Evolutionary conservation across 1,284 basidiomycete species (phyloP), one percentile per base, ranked within the genome.

Genomic region (Ganoderma leucocontextum): DNA sequence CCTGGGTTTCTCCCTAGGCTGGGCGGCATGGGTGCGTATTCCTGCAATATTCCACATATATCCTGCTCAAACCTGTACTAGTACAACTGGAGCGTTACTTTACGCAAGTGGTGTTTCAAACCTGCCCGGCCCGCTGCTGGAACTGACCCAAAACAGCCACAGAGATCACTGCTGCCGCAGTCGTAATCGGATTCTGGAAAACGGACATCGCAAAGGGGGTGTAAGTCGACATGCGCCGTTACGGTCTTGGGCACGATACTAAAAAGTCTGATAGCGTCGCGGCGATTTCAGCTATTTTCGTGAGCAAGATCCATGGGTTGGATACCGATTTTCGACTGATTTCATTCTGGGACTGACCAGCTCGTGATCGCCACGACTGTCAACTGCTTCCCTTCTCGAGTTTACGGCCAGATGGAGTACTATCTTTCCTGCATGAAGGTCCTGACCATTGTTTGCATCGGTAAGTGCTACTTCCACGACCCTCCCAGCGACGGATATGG

Each of bases 351-450:
- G 19, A n/a, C 25, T n/a, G 85, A 81, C 38, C 92, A 94, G 94
- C 90, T 96, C 66, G 82, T 89, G 0, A 81, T 95, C 64, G 91
- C 89, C 69, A 82, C 94, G 71, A 62, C 62, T 0, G 67, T 78
- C 61, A 78, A 79, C 66, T 75, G 73, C 53, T 77, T 79, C 44
- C 72, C 77, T 0, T 78, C 78, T 0, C 67, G 74, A 5, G 69
- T 75, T 7, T 79, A 78, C 39, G 81, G 80, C 39, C 79, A 80
- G 66, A 77, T 83, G 57, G 82, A 82, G 64, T 82, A 80, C 68
- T 81, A 78, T 69, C 77, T 82, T 55, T 81, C 80, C 8, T 75
- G 75, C 53, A 70, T 83, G 72, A 84, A 83, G 76, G 83, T 81
- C 41, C 57, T 78, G 64, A 79, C 81, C 7, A 75, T 82, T 52